Evolutionary conservation across 345 rosid species (phyloP), one percentile per base, ranked within the genome.

Genomic region (Syzygium aromaticum): DNA sequence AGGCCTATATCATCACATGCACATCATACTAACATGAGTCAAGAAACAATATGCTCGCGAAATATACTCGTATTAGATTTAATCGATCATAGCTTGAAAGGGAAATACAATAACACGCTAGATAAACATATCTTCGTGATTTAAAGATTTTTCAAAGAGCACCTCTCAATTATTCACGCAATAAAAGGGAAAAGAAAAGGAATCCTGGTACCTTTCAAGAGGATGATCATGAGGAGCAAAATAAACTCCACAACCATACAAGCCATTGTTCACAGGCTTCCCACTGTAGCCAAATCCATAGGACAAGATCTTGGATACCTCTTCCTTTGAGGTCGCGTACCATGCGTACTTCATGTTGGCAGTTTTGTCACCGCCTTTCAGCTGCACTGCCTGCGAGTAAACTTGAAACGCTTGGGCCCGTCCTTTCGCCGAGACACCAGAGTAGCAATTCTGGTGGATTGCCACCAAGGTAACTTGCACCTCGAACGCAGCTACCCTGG

Each of bases 281-380:
- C 88, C 88, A 15, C 46, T 59, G 38, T 78, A 80, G 11, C 96
- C 92, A 89, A 96, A 96, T 6, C 99, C 99, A 53, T 93, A 89
- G n/a, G 91, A 92, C 30, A 95, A 14, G 67, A 98, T 90, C 84
- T 89, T 87, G 52, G 59, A 86, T 3, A 94, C 83, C 87, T 94
- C 96, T 11, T 89, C 90, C 88, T 86, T 94, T 3, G 88, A 3
- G 43, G 92, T 93, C 30, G 94, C 86, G 86, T 91, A 94, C 99
- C 99, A 96, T 82, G 92, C 99, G 49, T 88, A 92, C 87, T 91
- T 95, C 52, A 95, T 86, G 87, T 92, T 96, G 13, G 96, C 90
- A 11, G 95, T 89, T 61, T 90, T 54, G 13, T 95, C 97, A 23
- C 89, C 92, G 53, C 90, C 54, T 56, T 95, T 94, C 38, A 53